phyloP scores from a whole-genome alignment of 139 green algal species.

The Chloropicon primus region DNA sequence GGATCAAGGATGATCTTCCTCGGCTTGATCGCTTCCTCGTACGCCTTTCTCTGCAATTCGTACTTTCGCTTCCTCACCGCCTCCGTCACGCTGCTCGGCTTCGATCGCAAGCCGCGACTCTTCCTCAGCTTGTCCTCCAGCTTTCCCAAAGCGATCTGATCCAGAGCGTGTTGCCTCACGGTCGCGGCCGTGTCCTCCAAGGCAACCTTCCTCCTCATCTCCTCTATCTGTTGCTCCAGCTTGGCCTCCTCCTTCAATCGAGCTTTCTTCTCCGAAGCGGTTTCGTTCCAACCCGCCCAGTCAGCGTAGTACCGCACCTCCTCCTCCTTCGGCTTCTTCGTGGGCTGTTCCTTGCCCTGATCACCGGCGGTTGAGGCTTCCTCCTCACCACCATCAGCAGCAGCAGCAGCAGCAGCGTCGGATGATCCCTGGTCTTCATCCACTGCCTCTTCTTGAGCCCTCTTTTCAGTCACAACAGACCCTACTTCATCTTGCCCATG shows the following conservation, averaged over 20 bases:
- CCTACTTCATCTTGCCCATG: no score
- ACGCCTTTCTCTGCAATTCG: neutral
- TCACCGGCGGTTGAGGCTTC: no score
- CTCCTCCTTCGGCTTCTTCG: no score
- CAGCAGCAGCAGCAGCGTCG: no score
- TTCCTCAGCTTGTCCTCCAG: neutral
- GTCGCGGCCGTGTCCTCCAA: neutral
- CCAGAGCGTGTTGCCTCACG: neutral
- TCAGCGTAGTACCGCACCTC: no score
- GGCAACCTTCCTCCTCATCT: neutral
- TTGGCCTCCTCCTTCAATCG: neutral
- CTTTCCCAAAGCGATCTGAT: neutral
- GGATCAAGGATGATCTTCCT: neutral
- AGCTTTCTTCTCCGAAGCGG: no score
- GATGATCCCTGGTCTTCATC: no score
- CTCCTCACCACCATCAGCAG: no score
- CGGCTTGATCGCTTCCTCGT: neutral
- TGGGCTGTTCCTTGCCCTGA: no score
- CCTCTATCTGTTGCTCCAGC: neutral
- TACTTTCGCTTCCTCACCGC: neutral
- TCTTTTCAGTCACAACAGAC: no score
- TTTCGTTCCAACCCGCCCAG: no score
- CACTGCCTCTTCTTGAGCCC: no score
- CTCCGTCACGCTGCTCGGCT: neutral
- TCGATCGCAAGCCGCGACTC: neutral